phyloP scores from a whole-genome alignment of 2,329 filamentous ascomycete genomes.

The Alternaria sp. region DNA sequence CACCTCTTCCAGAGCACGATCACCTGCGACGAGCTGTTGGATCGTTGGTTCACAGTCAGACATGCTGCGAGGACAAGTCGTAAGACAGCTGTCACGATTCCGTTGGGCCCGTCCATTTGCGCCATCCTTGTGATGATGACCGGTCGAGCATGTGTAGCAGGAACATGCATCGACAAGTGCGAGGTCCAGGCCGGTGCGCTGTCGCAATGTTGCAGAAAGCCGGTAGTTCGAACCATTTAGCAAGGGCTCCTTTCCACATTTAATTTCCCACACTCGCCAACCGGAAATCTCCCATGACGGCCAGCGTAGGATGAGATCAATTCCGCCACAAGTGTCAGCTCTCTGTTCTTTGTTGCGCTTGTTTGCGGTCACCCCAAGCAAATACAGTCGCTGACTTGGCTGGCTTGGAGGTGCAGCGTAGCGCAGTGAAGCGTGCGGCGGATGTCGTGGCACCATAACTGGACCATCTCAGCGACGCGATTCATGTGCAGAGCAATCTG shows the following conservation, averaged over 20 bases:
- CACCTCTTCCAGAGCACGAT: constrained; percentile 2
- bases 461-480: background rate
- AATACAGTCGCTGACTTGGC: constrained; percentile 10
- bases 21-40: background rate
- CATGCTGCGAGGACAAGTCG: constrained; percentile 8
- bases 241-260: constrained; percentile 27
- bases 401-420: constrained; percentile 16
- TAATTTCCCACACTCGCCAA: constrained; percentile 39
- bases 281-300: constrained; percentile 19
- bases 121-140: constrained; percentile 1
- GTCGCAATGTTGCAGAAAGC: constrained; percentile 21
- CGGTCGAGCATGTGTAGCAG: constrained; percentile 14
- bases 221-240: constrained; percentile 25
- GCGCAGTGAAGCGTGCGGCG: constrained; percentile 9
- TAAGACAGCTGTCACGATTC: constrained; percentile 3
- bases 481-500: constrained; percentile 3
- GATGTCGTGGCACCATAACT: constrained; percentile 17
- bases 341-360: constrained; percentile 15
- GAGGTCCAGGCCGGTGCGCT: constrained; percentile 18
- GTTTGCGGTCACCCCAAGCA: constrained; percentile 10
- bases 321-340: constrained; percentile 26
- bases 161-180: constrained; percentile 25
- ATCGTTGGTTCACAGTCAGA: background rate
- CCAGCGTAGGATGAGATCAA: constrained; percentile 32
- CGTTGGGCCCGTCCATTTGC: background rate